Conservation (phyloP, 2,329 filamentous ascomycete species). For the Ascochyta lentis region DNA sequence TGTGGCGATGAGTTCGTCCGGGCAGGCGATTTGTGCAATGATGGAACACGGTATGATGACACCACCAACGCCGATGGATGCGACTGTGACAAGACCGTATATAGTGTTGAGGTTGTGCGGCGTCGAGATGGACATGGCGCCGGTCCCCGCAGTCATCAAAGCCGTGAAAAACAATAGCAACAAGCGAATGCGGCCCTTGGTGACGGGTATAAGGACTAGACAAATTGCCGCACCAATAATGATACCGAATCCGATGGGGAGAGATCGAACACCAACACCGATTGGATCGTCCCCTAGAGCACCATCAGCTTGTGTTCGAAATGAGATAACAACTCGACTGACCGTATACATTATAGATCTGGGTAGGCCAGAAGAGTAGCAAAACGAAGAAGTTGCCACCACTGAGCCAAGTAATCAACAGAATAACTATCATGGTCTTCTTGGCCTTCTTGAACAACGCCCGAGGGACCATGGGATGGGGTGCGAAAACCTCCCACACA, state of each 20-base stretch:
- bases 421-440: slow-evolving; percentile 39
- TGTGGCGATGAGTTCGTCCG: slow-evolving; percentile 73
- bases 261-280: slow-evolving; percentile 67
- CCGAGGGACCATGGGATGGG: slow-evolving; percentile 54
- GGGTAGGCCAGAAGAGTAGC: slow-evolving; percentile 46
- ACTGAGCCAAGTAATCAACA: slow-evolving; percentile 45
- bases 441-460: slow-evolving; percentile 40
- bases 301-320: neutral
- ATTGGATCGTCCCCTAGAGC: slow-evolving; percentile 62
- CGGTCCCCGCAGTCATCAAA: slow-evolving; percentile 70
- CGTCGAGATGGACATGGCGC: slow-evolving; percentile 59
- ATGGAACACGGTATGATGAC: slow-evolving; percentile 72
- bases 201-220: slow-evolving; percentile 63
- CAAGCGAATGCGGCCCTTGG: slow-evolving; percentile 65
- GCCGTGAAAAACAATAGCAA: slow-evolving; percentile 66
- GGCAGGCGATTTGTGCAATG: slow-evolving; percentile 73
- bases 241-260: slow-evolving; percentile 70
- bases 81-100: slow-evolving; percentile 66
- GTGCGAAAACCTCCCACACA: slow-evolving; percentile 55
- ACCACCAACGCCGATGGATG: slow-evolving; percentile 70
- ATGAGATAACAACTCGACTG: neutral
- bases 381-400: slow-evolving; percentile 46
- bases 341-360: slow-evolving; percentile 46
- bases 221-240: slow-evolving; percentile 66
- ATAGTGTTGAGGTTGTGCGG: slow-evolving; percentile 61